Evolutionary conservation across 78 protist species (phyloP).

Genomic region (Capsaspora owczarzaki): DNA sequence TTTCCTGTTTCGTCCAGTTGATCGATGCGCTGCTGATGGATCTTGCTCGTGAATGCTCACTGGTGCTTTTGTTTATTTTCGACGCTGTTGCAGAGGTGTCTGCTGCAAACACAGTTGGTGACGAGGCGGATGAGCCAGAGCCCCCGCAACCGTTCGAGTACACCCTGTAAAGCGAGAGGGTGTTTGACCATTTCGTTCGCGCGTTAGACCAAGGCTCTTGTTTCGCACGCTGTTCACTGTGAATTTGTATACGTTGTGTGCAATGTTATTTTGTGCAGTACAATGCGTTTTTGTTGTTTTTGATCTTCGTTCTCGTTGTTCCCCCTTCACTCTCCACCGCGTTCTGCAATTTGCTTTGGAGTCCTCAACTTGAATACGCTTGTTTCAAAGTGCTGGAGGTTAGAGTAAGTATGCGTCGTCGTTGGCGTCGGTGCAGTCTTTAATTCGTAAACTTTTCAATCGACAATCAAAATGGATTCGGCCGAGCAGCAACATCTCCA

Average conservation of each 20-base stretch:
- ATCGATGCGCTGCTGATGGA: neutral
- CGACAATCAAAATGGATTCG: too few species aligned
- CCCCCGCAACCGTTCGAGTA: conserved; percentile 7
- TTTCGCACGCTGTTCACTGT: neutral
- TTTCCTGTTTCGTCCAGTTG: neutral
- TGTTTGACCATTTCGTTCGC: neutral
- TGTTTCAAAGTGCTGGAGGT: too few species aligned
- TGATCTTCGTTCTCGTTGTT: neutral
- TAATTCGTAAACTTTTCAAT: too few species aligned
- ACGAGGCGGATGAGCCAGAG: neutral
- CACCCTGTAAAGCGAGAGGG: neutral
- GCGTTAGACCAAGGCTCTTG: neutral
- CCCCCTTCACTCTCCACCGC: too few species aligned
- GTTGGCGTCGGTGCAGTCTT: too few species aligned
- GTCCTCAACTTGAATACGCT: too few species aligned
- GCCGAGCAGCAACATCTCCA: too few species aligned
- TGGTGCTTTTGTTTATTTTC: too few species aligned
- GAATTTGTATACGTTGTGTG: neutral
- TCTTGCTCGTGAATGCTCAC: neutral
- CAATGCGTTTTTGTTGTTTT: neutral
- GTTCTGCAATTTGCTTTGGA: too few species aligned
- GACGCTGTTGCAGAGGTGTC: neutral
- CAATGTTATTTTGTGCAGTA: neutral
- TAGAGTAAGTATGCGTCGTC: too few species aligned
- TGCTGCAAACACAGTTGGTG: neutral